Evolutionary conservation across 2,329 filamentous ascomycete species (phyloP), one percentile per base, ranked within the genome.

Genomic region (Alternaria sp.): DNA sequence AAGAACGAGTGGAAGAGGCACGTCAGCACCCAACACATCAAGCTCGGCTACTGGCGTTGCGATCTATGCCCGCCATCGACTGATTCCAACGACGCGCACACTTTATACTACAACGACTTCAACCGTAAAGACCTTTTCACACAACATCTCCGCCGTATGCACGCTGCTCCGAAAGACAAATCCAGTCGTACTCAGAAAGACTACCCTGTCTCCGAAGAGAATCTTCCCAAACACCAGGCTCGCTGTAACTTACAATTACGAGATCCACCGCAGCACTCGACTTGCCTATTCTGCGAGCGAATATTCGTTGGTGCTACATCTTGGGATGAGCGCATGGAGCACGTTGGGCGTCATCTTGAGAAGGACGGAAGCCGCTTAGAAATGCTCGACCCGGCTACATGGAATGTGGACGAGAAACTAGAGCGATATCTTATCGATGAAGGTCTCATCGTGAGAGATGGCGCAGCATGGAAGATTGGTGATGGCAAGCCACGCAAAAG

Each of bases 1-100:
- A 97, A 97, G 81, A 97, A 97, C 75, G 94, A 97, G 77, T 97
- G 94, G 94, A 97, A 97, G 78, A 88, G 94, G 0, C 94, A 98
- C 74, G 88, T 94, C 70, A 82, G 84, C 32, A 91, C 90, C 0
- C 91, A 97, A 74, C 94, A 98, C 74, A 83, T 97, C 22, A 86
- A 89, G 55, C 83, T 92, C 3, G 82, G 86, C 45, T 91, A 89
- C 79, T 97, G 90, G 87, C 84, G 90, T 59, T 98, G 94, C 80
- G 85, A 89, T 66, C 82, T 90, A 32, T 90, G 87, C 62, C 73
- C 78, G 8, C 76, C 60, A n/a, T 74, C 66, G n/a, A 68, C 74
- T 18, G 76, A 78, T 38, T 67, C 75, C 12, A 64, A 69, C 41
- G 73, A 79, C 55, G 62, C 70, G 18, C 41, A 67, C 16, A 67